phyloP scores from a whole-genome alignment of 805 yeast genomes.

The Candida manassasensis region DNA sequence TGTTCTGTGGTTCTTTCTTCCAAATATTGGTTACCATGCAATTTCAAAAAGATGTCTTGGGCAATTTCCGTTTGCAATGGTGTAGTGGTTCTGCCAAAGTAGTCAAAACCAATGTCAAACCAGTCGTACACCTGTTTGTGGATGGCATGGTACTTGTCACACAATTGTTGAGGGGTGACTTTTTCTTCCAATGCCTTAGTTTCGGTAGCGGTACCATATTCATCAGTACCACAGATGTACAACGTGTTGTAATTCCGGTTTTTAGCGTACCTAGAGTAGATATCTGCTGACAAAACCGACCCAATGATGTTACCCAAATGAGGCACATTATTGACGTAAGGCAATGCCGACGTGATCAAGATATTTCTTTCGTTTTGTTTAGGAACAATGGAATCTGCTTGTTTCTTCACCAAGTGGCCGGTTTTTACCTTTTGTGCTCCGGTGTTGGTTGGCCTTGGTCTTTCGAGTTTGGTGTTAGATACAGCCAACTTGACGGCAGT shows the following conservation, averaged over 20 bases:
- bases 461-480: constrained; percentile 40
- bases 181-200: constrained; percentile 95
- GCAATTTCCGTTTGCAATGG: constrained; percentile 89
- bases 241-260: constrained; percentile 83
- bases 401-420: constrained; percentile 30
- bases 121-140: constrained; percentile 92
- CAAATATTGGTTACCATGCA: constrained; percentile 70
- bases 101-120: constrained; percentile 93
- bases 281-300: constrained; percentile 90
- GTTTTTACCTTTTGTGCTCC: constrained; percentile 31
- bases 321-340: constrained; percentile 97
- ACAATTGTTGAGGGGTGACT: constrained; percentile 80
- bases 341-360: constrained; percentile 91
- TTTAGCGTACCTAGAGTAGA: constrained; percentile 84
- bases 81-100: constrained; percentile 96
- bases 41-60: constrained; percentile 80
- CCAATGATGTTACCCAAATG: constrained; percentile 97
- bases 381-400: constrained; percentile 44
- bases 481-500: constrained; percentile 45
- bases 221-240: constrained; percentile 95
- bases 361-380: constrained; percentile 71
- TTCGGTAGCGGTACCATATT: constrained; percentile 99
- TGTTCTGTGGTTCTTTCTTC: constrained; percentile 89
- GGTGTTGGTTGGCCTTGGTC: constrained; percentile 35
- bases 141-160: constrained; percentile 83